These are phyloP conservation scores for Aurinia saxatilis DNA, from an alignment of 345 rosid genomes.

Conservation along the genomic window DNA sequence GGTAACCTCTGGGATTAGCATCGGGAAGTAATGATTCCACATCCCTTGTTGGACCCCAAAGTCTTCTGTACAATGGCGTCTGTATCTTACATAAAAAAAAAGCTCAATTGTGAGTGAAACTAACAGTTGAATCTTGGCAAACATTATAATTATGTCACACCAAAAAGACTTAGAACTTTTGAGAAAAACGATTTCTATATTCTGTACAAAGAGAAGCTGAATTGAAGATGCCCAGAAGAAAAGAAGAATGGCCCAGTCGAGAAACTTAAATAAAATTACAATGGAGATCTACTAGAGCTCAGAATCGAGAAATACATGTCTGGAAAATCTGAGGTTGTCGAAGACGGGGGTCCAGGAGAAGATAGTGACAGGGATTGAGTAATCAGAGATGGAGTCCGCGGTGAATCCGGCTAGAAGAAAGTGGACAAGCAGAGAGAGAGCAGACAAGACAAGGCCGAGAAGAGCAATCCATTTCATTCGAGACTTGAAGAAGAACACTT, in stretches of 20 bases:
- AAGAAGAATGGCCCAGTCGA: conserved; percentile 27
- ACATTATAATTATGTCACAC: too few species aligned
- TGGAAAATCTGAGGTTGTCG: conserved; percentile 45
- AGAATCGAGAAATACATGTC: conserved; percentile 33
- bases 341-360: conserved; percentile 97
- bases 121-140: neutral
- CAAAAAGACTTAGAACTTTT: too few species aligned
- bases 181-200: too few species aligned
- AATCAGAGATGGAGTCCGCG: conserved; percentile 58
- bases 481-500: conserved; percentile 58
- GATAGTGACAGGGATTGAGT: conserved; percentile 76
- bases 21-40: conserved; percentile 73
- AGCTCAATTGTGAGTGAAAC: neutral
- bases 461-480: conserved; percentile 86
- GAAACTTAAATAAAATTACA: neutral
- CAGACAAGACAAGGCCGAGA: conserved; percentile 66
- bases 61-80: conserved; percentile 67
- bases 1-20: conserved; percentile 75
- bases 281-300: too few species aligned
- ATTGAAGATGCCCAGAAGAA: conserved; percentile 18
- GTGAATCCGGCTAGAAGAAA: conserved; percentile 85
- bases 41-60: conserved; percentile 79
- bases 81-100: conserved; percentile 30
- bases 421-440: conserved; percentile 64
- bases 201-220: too few species aligned